Evolutionary conservation across 139 green algal genomes (phyloP), one percentile per base, ranked within the genome.

Genomic region (Dunaliella primolecta): DNA sequence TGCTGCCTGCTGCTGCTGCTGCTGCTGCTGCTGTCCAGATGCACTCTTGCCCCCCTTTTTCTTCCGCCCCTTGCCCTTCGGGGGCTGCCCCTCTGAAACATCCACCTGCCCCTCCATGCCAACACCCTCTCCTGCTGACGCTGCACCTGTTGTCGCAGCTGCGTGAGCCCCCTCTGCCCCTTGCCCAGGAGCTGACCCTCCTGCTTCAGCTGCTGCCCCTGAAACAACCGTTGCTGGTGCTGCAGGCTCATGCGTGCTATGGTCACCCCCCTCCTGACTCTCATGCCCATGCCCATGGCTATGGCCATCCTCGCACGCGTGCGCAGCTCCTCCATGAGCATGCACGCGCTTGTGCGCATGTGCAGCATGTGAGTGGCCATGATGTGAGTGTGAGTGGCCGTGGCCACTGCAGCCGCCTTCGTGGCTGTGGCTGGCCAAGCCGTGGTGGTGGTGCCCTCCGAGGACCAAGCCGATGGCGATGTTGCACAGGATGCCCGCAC

Each of bases 401-500:
- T 91, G 84, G 25, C 80, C 80, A 64, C 46, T 25, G 7, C 46
- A 7, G 7, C 46, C 46, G 7, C 46, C 46, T 64, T 56, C 85
- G 79, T 88, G 84, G 46, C 81, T 85, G 36, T 88, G 82, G 27
- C 78, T 84, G 0, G 75, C 32, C 24, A 75, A 36, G 32, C 88
- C 83, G 64, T 92, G 88, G 34, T 78, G 71, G 78, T 91, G 89
- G 36, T 88, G 76, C 75, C 92, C 86, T 21, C 93, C 95, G 37
- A 97, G 90, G 2, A 96, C 88, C 0, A 89, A 72, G 27, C 93
- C 75, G 27, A 98, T 87, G 0, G 93, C 30, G 0, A 97, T 31
- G 87, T 98, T 98, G 82, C 98, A 94, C 1, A 76, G 83, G 20
- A 98, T 90, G 80, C 95, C 96, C 0, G 91, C 91, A 25, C 87